These are phyloP conservation scores for Letharia columbiana DNA, from an alignment of 495 filamentous ascomycete genomes.

Conservation along the genomic window DNA sequence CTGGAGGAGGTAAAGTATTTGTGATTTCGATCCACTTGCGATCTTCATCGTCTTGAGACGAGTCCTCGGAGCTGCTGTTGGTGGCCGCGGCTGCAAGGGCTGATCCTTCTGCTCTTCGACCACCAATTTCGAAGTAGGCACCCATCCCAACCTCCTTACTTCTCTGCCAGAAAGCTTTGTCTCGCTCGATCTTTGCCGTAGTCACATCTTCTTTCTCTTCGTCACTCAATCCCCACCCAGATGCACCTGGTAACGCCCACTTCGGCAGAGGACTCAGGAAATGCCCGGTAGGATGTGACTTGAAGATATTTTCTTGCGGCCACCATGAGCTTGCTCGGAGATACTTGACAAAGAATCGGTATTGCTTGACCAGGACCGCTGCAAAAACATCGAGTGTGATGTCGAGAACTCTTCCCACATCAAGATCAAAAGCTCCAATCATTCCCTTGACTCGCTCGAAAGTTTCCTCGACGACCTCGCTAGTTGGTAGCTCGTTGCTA, in stretches of 20 bases:
- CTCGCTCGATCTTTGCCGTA: slow-evolving; percentile 49
- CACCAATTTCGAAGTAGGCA: slow-evolving; percentile 81
- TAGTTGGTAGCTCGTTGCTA: slow-evolving; percentile 49
- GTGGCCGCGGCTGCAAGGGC: slow-evolving; percentile 38
- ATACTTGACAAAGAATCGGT: slow-evolving; percentile 86
- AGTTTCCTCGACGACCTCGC: slow-evolving; percentile 58
- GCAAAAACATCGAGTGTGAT: slow-evolving; percentile 85
- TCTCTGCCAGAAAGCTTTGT: slow-evolving; percentile 71
- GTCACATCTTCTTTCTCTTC: slow-evolving; percentile 52
- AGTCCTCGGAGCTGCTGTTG: slow-evolving; percentile 29
- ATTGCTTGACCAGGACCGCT: slow-evolving; percentile 72
- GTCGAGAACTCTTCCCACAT: slow-evolving; percentile 89
- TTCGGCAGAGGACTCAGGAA: slow-evolving; percentile 54
- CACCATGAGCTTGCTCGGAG: slow-evolving; percentile 92
- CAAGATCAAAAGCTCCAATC: slow-evolving; percentile 86
- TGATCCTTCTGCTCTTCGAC: slow-evolving; percentile 30
- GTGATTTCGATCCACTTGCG: slow-evolving; percentile 68
- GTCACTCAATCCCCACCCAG: slow-evolving; percentile 46
- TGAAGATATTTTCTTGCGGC: slow-evolving; percentile 52
- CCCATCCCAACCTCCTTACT: slow-evolving; percentile 66
- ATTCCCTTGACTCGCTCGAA: slow-evolving; percentile 79
- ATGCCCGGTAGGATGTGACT: slow-evolving; percentile 15
- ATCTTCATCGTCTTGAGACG: slow-evolving; percentile 43
- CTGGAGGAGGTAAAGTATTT: slow-evolving; percentile 68
- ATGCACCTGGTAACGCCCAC: slow-evolving; percentile 72